A percentile compares a stretch with the other conserved stretches of the same genome.
phyloP scores from a whole-genome alignment of 179 eudicot genomes.

The Patellifolia procumbens region DNA sequence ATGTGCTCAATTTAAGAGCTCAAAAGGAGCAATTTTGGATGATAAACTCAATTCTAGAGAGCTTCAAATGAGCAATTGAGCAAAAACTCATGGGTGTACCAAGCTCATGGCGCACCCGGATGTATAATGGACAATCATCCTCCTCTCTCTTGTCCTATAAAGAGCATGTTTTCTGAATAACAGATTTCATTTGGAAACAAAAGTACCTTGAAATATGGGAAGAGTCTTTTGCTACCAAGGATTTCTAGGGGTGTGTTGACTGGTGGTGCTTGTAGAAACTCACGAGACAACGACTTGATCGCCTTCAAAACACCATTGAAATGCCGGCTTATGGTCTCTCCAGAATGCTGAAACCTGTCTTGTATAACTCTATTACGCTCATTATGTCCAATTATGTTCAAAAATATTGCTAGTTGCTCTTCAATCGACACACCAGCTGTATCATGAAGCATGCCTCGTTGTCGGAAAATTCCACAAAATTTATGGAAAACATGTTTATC shows the following conservation, averaged over 20 bases:
- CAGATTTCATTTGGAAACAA: too few relatives aligned
- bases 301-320: constrained; percentile 82
- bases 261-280: constrained; percentile 63
- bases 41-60: too few relatives aligned
- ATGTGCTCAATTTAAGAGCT: too few relatives aligned
- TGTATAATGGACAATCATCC: too few relatives aligned
- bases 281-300: constrained; percentile 69
- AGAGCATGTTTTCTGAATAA: too few relatives aligned
- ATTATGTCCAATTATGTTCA: constrained; percentile 73
- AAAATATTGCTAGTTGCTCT: constrained; percentile 80
- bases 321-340: constrained; percentile 81
- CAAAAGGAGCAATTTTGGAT: too few relatives aligned
- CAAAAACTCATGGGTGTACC: too few relatives aligned
- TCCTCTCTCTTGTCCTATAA: too few relatives aligned
- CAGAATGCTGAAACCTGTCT: constrained; percentile 76
- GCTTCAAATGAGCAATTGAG: too few relatives aligned
- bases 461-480: constrained; percentile 54
- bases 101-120: too few relatives aligned
- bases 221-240: constrained; percentile 49
- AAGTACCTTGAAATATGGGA: constrained; percentile 72
- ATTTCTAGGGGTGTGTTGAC: constrained; percentile 52
- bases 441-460: constrained; percentile 70
- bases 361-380: constrained; percentile 81
- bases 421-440: constrained; percentile 76
- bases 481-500: constrained; percentile 66